These are phyloP conservation scores for Zoysia pacifica DNA, from an alignment of 176 grass and related monocot species.

Conservation along the genomic window DNA sequence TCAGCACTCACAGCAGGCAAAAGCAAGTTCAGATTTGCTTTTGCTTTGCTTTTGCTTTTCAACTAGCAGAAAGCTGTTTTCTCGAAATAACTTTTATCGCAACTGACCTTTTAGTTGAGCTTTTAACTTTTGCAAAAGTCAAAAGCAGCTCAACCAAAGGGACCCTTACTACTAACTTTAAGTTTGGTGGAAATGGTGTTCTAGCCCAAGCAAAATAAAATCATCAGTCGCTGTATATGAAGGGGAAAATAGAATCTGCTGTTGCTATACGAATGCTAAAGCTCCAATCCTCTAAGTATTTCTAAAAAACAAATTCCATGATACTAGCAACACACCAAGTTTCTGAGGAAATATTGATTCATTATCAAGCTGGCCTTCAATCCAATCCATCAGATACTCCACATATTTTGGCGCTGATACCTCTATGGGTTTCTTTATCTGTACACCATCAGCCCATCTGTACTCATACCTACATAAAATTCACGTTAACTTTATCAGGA, in stretches of 20 bases:
- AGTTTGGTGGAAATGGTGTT: slow-evolving; percentile 86
- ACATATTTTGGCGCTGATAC: slow-evolving; percentile 99
- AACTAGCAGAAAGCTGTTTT: too few relatives aligned
- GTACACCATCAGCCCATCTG: slow-evolving; percentile 97
- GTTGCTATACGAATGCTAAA: neutral
- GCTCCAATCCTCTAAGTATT: neutral
- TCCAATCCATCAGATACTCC: slow-evolving; percentile 99
- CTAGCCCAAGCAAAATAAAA: slow-evolving; percentile 40
- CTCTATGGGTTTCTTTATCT: slow-evolving; percentile 99
- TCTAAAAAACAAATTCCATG: slow-evolving; percentile 3
- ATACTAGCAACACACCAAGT: slow-evolving; percentile 63
- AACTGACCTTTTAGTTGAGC: too few relatives aligned
- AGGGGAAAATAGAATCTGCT: too few relatives aligned
- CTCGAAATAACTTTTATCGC: too few relatives aligned
- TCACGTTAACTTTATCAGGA: slow-evolving; percentile 12
- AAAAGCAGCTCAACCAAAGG: too few relatives aligned
- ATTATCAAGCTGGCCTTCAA: slow-evolving; percentile 95
- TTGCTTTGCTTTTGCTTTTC: too few relatives aligned
- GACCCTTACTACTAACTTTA: slow-evolving; percentile 96
- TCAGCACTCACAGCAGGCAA: too few relatives aligned
- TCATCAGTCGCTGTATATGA: neutral
- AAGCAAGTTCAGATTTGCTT: too few relatives aligned
- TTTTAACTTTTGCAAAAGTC: too few relatives aligned
- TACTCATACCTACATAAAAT: slow-evolving; percentile 81
- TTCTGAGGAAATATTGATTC: slow-evolving; percentile 97